Evolutionary conservation across 2,329 filamentous ascomycete genomes (phyloP), one percentile per base, ranked within the genome.

Genomic region (Cercospora sesami): DNA sequence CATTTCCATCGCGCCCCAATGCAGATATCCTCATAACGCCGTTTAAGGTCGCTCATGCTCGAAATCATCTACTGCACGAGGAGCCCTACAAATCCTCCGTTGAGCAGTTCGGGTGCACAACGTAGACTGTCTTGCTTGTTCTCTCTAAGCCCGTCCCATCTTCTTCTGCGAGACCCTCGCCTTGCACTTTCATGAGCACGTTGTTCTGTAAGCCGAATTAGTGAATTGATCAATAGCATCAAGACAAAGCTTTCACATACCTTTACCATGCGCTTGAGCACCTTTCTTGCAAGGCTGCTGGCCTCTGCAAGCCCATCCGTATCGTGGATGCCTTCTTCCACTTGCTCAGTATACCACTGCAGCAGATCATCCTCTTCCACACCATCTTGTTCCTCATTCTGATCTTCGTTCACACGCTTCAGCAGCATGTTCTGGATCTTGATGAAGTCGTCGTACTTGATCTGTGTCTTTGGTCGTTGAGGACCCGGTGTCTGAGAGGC

Each of bases 191-290:
- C 80, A 87, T 84, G 60, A 88, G 78, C 18, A 88, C 85, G 73
- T 87, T 86, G 74, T 89, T 88, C 86, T 86, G 68, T 64, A 0
- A 31, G 10, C 8, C 4, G 31, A 12, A 60, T 71, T 42, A 69
- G 69, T 45, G 67, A 26, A 16, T 9, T 23, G 16, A 28, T 65
- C 59, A 39, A 16, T 9, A 58, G 14, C 18, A 31, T 5, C 51
- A 62, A 30, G 23, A 28, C 63, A 10, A 12, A 30, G 28, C 1
- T 31, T 4, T 51, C 14, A 66, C 28, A 31, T 45, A 95, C 93
- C 90, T 95, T 97, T 77, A 97, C 91, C 90, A 98, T 96, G 80
- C 92, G 90, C 86, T 92, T 96, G 73, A 99, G 81, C 63, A 99
- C 94, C 86, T 97, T 95, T 77, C 84, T 87, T 14, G 90, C 90